Evolutionary conservation across 2,329 filamentous ascomycete species (phyloP).

Genomic region (Trichoderma sp.): DNA sequence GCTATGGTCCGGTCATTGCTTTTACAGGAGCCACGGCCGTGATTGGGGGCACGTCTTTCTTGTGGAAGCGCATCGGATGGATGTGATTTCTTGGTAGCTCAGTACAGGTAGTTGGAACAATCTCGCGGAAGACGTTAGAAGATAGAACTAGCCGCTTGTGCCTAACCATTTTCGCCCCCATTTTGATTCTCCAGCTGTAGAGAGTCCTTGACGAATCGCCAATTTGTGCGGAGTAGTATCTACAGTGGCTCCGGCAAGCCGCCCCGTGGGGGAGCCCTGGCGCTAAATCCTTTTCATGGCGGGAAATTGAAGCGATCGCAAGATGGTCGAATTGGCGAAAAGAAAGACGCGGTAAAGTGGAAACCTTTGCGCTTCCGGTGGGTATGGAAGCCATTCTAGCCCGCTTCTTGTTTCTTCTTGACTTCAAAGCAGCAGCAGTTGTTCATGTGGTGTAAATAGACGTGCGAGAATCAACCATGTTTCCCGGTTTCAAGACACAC

Average conservation of each 20-base stretch:
- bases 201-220: background rate
- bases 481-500: background rate
- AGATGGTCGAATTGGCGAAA: background rate
- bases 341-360: background rate
- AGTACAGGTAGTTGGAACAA: conserved; percentile 24
- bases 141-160: background rate
- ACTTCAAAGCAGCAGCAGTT: background rate
- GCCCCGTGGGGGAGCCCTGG: background rate
- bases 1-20: conserved; percentile 38
- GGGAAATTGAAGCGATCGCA: background rate
- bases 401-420: background rate
- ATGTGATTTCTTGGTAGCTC: conserved; percentile 26
- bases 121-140: background rate
- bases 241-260: background rate
- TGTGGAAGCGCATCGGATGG: conserved; percentile 38
- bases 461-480: background rate
- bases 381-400: background rate
- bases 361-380: background rate
- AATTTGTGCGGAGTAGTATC: background rate
- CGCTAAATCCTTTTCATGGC: background rate
- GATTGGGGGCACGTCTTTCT: conserved; percentile 34
- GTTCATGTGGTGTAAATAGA: background rate
- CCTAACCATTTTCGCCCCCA: background rate
- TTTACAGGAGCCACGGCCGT: conserved; percentile 38
- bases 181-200: background rate